Base-by-base conservation (phyloP, 2,329 filamentous ascomycete species). In the Parascedosporium putredinis region DNA sequence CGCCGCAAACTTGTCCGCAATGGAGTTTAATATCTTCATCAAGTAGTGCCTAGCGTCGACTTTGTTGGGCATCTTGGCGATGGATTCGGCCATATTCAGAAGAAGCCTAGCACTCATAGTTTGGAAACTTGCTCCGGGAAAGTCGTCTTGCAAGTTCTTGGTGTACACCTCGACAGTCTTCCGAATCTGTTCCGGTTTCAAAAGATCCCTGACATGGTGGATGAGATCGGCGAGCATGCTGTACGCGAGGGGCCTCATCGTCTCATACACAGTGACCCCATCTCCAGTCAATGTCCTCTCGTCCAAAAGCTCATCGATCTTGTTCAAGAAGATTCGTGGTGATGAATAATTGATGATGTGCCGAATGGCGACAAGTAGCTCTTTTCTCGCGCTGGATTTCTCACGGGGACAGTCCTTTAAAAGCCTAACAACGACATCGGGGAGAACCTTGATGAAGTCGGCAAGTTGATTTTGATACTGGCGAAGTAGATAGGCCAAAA, bases 281-380 rank as follows among this genome's bases (percentile, higher is more conserved):
- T 98, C 93, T 9, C 93, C 94, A 50, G 97, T 95, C 50, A 99
- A 68, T 0, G 90, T 97, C 58, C 88, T 79, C 69, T 97, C 90
- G 56, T 99, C 93, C 43, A 99, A 71, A 31, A 99, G 75, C 62
- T 96, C 89, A 57, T 97, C 89, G 56, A 99, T 96, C 65, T 95
- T 95, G 33, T 83, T 83, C 23, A 97, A 70, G 62, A 98, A 98
- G 49, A 97, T 95, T 62, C 89, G 91, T 51, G 93, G 76, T 59
- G 96, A 97, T 62, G 97, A 97, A 69, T 97, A 97, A 67, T 97
- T 98, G 66, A 98, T 96, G 58, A 98, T 96, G 62, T 99, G 94
- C 20, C 94, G 80, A 52, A 98, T 96, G 0, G 93, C 94, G 48
- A 98, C 93, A 40, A 99, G 71, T 18, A 99, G 74, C 65, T 99